Evolutionary conservation across 768 basidiomycete genomes (phyloP), one percentile per base, ranked within the genome.

Genomic region (Trametes gibbosa): DNA sequence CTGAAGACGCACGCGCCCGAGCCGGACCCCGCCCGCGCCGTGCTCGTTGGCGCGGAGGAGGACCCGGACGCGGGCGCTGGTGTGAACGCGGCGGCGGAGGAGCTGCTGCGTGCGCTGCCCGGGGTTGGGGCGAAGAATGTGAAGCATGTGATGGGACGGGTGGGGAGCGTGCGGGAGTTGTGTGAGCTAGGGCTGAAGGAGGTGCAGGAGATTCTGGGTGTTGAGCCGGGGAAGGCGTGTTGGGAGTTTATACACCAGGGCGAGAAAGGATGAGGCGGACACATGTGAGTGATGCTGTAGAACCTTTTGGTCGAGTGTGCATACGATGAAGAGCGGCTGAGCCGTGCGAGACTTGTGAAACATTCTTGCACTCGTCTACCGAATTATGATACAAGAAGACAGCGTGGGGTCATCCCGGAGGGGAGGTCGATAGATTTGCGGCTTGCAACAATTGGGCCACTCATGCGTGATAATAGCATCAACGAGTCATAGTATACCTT

Each of bases 81-180:
- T 0, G 77, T 90, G 48, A 91, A 92, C 68, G 76, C 77, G 50
- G 83, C 85, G 0, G 88, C 89, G 12, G 93, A 90, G 68, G 96
- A 98, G 65, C 78, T 98, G 45, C 67, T 98, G 42, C 79, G 91
- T 10, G 80, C 81, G 40, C 74, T 98, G 37, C 96, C 96, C 0
- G 95, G 96, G 0, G 82, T 98, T 34, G 88, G 82, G 6, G 83
- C 82, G 35, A 92, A 93, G 75, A 95, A 94, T 69, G 81, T 87
- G 50, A 86, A 88, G 69, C 86, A 90, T 71, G 86, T 98, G 48
- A 90, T 89, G 86, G 81, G 79, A 65, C 86, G 83, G 68, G 87
- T 95, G n/a, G 75, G 77, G 63, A 93, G 83, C 69, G 81, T 98
- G 29, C 77, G 84, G 53, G 87, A 87, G 70, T 72, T 98, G 56